phyloP scores from a whole-genome alignment of 805 yeast species.

The Candida qinlingensis region DNA sequence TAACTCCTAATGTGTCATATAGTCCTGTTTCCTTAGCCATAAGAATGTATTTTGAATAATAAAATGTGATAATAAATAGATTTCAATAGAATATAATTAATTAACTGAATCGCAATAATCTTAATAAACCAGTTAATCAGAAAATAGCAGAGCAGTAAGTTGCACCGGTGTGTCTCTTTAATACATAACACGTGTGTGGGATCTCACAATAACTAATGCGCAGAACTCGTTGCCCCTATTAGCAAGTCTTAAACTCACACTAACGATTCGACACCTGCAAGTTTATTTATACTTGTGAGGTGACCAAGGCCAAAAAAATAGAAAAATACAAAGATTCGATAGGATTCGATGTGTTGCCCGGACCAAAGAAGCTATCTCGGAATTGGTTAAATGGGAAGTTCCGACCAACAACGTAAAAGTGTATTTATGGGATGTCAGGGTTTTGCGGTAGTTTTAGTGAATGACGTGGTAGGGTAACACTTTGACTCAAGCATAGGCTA shows the following conservation, averaged over 20 bases:
- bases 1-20: conserved; percentile 57
- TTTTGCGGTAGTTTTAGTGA: no score
- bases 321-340: not conserved
- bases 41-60: not conserved
- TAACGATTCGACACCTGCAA: not conserved
- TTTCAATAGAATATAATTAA: not conserved
- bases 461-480: no score
- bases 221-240: not conserved
- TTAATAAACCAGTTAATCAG: no score
- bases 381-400: no score
- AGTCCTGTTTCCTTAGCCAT: conserved; percentile 70
- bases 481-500: no score
- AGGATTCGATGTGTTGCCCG: not conserved
- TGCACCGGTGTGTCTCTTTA: not conserved
- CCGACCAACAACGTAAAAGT: no score
- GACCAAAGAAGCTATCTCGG: not conserved
- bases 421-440: no score
- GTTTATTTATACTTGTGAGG: not conserved
- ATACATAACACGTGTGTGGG: not conserved
- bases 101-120: not conserved
- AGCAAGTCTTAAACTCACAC: no score
- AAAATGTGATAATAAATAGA: not conserved
- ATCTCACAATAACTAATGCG: not conserved
- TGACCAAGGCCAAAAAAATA: not conserved
- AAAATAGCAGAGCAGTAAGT: no score